Conservation (phyloP, 371 early-diverging fungal genomes). For the Ordospora colligata region DNA sequence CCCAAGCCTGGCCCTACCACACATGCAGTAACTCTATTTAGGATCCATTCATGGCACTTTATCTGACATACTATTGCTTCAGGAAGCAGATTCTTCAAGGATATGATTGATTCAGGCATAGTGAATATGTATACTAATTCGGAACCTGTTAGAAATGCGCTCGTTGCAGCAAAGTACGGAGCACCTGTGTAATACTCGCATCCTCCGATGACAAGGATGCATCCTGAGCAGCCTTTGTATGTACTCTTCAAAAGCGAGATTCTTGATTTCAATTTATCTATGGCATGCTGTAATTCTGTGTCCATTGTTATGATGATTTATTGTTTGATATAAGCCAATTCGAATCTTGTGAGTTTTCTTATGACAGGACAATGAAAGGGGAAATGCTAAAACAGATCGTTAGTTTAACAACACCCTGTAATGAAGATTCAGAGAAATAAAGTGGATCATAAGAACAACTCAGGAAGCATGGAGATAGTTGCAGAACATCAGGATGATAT, state of each 20-base stretch:
- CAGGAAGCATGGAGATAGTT: conserved; percentile 27
- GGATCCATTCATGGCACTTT: conserved; percentile 35
- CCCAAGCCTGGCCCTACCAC: conserved; percentile 55
- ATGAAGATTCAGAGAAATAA: conserved; percentile 47
- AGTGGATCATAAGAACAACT: conserved; percentile 22
- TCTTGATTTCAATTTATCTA: neutral
- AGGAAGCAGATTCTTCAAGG: conserved; percentile 65
- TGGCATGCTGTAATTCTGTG: neutral
- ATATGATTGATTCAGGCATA: conserved; percentile 68
- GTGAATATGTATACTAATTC: conserved; percentile 81
- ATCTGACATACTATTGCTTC: conserved; percentile 46
- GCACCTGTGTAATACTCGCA: conserved; percentile 71
- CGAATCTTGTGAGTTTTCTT: neutral
- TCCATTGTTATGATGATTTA: neutral
- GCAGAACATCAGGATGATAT: conserved; percentile 59
- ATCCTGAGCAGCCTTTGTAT: conserved; percentile 48
- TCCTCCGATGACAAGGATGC: conserved; percentile 53
- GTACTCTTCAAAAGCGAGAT: neutral
- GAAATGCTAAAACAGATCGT: too few species aligned
- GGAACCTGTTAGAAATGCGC: conserved; percentile 71
- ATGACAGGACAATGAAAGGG: neutral
- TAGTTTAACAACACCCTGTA: neutral
- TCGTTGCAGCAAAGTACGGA: conserved; percentile 73
- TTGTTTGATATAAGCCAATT: neutral
- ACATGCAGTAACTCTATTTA: conserved; percentile 48